Evolutionary conservation across 148 eudicot species (phyloP), one percentile per base, ranked within the genome.

Genomic region (Rheum nobile): DNA sequence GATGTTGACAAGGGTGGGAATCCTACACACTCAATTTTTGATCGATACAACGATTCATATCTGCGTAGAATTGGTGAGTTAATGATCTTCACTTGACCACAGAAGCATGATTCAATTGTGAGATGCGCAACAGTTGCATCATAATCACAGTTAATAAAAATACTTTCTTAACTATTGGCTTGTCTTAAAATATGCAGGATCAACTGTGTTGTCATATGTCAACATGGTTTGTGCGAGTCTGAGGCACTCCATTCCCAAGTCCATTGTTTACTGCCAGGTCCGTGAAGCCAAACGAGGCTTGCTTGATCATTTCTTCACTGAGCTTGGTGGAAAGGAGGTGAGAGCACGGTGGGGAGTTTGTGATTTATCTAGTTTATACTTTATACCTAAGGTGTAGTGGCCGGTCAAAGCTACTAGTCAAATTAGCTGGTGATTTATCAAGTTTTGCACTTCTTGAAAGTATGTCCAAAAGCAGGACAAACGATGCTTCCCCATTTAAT

Each of bases 1-100:
- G 98, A 94, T 80, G 86, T 87, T 16, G 98, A 94, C 84, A 94
- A 94, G 88, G 98, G 98, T 59, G 98, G 98, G 79, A 94, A 94
- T 79, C 98, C 98, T 37, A 88, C 98, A 74, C 95, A 89, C 83
- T 94, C 98, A 13, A 91, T 94, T 73, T 91, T 91, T 78, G 98
- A 94, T 79, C 84, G 98, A 82, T 94, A 94, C 72, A 88, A 89
- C 72, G 98, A 94, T 73, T 79, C 97, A 10, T 94, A 94, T 77
- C 93, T 94, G 13, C 90, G 98, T 28, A 82, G 98, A 77, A 80
- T 94, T 78, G 98, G 98, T 94, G 74, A 80, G 91, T 19, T 12
- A 50, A 50, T n/a, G 9, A 41, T 41, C 43, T 41, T 41, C 43
- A 41, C n/a, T n/a, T n/a, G n/a, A n/a, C n/a, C 46, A 43, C 46